Evolutionary conservation across 169 alveolate species (phyloP).

Genomic region (Cystoisospora suis): DNA sequence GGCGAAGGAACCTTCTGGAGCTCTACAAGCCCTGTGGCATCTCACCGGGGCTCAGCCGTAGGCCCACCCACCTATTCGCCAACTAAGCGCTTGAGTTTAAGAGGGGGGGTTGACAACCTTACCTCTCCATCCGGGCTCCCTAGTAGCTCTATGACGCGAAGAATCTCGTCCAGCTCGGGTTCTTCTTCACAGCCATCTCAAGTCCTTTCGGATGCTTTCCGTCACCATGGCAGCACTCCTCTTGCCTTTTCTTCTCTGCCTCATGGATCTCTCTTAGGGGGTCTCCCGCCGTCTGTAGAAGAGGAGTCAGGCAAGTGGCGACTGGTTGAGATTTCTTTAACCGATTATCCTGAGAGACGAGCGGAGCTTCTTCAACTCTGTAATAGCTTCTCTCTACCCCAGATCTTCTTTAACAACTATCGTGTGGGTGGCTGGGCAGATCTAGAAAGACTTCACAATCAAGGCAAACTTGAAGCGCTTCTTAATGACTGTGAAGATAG

Average conservation of each 20-base stretch:
- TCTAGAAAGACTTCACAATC: not conserved
- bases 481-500: not conserved
- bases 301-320: slow-evolving; percentile 14
- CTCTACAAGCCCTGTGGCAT: too few species aligned
- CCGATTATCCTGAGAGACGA: slow-evolving; percentile 20
- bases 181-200: too few species aligned
- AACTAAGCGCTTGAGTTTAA: too few species aligned
- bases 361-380: slow-evolving; percentile 7
- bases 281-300: not conserved
- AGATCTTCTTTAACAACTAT: slow-evolving; percentile 14
- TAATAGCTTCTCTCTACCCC: not conserved
- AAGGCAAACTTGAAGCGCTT: not conserved
- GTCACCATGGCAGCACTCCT: not conserved
- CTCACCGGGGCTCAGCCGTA: too few species aligned
- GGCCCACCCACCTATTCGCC: too few species aligned
- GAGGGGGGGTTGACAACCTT: too few species aligned
- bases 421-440: not conserved
- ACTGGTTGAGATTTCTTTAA: not conserved
- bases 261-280: not conserved
- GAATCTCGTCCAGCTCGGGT: too few species aligned
- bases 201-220: not conserved
- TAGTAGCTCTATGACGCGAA: too few species aligned
- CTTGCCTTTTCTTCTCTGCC: not conserved
- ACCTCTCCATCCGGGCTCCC: too few species aligned
- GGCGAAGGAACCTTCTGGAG: not conserved